These are phyloP conservation scores for Pharus latifolius DNA, from an alignment of 176 grass and related monocot genomes.

Conservation along the genomic window DNA sequence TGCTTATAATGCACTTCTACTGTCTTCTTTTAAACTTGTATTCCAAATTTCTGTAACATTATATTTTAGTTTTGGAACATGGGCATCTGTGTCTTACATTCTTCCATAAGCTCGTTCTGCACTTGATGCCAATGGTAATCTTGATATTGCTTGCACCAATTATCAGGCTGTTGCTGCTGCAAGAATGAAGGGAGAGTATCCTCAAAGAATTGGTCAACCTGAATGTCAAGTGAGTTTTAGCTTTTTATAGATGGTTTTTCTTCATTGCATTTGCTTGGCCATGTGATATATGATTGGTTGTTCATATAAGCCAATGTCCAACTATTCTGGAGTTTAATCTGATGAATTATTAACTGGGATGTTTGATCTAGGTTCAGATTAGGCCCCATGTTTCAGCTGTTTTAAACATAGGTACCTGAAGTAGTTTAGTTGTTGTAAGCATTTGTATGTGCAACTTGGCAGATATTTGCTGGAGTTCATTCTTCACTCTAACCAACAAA, in stretches of 20 bases:
- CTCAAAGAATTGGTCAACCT: constrained; percentile 68
- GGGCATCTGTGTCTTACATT: neutral
- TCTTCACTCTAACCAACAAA: neutral
- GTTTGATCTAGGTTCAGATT: neutral
- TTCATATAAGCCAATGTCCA: neutral
- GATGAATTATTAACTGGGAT: neutral
- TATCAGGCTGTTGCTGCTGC: constrained; percentile 70
- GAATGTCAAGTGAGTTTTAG: constrained; percentile 70
- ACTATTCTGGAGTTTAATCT: neutral
- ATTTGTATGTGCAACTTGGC: neutral
- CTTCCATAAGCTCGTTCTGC: constrained; percentile 1
- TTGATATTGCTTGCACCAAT: constrained; percentile 24
- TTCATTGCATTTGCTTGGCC: neutral
- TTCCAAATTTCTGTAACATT: neutral
- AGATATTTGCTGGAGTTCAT: neutral
- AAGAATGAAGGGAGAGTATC: constrained; percentile 84
- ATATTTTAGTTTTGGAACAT: constrained; percentile 4
- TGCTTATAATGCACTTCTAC: neutral
- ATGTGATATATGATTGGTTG: neutral
- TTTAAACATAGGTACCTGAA: neutral
- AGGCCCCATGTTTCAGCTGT: neutral
- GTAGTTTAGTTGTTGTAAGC: neutral
- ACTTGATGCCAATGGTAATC: constrained; percentile 10
- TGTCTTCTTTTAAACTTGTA: neutral
- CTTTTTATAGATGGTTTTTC: neutral